Evolutionary conservation across 768 basidiomycete species (phyloP), one percentile per base, ranked within the genome.

Genomic region (Coprinopsis cinerea): DNA sequence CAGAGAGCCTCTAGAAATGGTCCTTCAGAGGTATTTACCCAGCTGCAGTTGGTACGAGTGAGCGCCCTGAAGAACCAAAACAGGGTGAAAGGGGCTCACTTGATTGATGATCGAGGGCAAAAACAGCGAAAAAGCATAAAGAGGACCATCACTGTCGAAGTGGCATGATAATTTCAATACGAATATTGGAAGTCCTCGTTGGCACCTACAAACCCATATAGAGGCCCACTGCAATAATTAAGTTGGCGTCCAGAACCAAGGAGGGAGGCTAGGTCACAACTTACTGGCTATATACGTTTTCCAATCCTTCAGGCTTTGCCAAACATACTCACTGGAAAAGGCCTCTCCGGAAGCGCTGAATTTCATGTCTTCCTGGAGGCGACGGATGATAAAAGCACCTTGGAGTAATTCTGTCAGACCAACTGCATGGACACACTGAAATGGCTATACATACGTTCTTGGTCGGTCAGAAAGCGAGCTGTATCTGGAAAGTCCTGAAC

Each of bases 401-500:
- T 10, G 11, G 6, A 39, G 15, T 32, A 7, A 32, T 15, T 9
- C 30, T 32, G 30, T 15, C 30, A 7, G 30, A 32, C 15, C 30
- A 32, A 9, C 15, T 39, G n/a, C n/a, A n/a, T 39, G 36, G 18
- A 39, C 18, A 39, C 10, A 39, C 7, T 18, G 36, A 23, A 13
- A 4, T n/a, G 2, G 30, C 1, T 17, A 9, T 17, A 67, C 70
- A 42, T 60, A 76, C 82, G 73, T 61, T 90, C 88, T 26, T 72
- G 62, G 27, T 80, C 75, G 5, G 72, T 78, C 32, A 91, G 67
- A 64, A 90, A 91, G 51, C 72, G 81, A 1, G 87, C 84, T 0
- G 74, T 80, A 47, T 87, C 84, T 1, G 88, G 86, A 61, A 89
- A 90, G 63, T 89, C 87, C 57, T 84, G 77, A 18, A 92, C 76